These are phyloP conservation scores for Tardiomyces depauwii DNA, from an alignment of 1,139 yeast genomes.

Conservation along the genomic window DNA sequence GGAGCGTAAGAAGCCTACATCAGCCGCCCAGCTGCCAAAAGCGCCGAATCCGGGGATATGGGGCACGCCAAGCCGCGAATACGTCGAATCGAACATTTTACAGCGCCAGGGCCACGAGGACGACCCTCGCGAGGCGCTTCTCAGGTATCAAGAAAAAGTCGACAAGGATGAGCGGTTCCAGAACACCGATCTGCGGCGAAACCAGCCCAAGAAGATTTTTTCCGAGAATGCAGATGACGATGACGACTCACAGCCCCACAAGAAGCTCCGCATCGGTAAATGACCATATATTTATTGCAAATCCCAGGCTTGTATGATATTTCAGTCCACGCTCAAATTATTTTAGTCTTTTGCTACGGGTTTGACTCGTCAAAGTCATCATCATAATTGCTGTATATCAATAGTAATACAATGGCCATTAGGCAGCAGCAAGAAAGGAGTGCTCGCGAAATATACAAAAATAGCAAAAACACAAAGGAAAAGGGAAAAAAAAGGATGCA, in stretches of 20 bases:
- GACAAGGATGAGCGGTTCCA: constrained; percentile 13
- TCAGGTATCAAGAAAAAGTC: constrained; percentile 25
- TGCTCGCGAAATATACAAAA: constrained; percentile 1
- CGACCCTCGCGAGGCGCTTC: constrained; percentile 29
- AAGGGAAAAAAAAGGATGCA: neutral
- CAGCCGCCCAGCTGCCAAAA: constrained; percentile 5
- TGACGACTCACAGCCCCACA: constrained; percentile 4
- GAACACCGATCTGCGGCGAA: neutral
- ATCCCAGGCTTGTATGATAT: too few species aligned
- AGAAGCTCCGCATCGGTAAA: constrained; percentile 8
- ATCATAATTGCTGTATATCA: neutral
- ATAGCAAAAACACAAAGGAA: constrained; percentile 1
- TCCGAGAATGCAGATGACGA: constrained; percentile 5
- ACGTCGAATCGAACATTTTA: constrained; percentile 12
- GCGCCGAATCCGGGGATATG: constrained; percentile 12
- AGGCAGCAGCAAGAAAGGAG: constrained; percentile 2
- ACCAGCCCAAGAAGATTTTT: neutral
- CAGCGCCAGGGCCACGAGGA: constrained; percentile 21
- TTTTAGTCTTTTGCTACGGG: too few species aligned
- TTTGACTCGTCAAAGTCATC: neutral
- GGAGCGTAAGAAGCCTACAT: neutral
- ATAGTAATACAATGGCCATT: constrained; percentile 1
- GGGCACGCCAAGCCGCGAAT: constrained; percentile 18
- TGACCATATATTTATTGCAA: constrained; percentile 3
- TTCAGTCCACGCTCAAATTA: too few species aligned